Base-by-base conservation (phyloP, 495 filamentous ascomycete species). In the Tuber borchii region DNA sequence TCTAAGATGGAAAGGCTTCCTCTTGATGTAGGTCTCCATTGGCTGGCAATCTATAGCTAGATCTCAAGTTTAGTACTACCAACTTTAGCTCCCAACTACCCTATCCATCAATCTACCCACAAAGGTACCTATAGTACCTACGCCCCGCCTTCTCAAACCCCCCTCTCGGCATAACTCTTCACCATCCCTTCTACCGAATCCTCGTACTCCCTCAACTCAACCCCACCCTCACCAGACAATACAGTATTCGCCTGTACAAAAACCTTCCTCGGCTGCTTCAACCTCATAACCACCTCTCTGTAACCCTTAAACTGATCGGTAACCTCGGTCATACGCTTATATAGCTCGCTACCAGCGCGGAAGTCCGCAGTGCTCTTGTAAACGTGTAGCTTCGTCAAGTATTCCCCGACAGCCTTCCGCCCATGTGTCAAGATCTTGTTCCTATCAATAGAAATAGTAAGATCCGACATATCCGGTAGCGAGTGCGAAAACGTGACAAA, bases 241-340 rank as follows among this genome's bases (percentile, higher is more conserved):
- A 88, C 85, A 12, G 95, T 97, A 85, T 97, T 99, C 46, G 92
- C 93, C 85, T 97, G 93, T 26, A 99, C 94, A 85, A 97, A 98
- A 61, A 97, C 91, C 87, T 97, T 99, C 74, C 95, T 87, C 48
- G 95, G 94, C 79, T 93, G 90, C 87, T 96, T 97, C 85, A 92
- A 93, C 83, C 87, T 87, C 79, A 97, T 84, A 31, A 97, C 95
- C 72, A 92, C 88, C 44, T 91, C 87, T 71, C 95, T 87, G 37
- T 97, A 89, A 81, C 89, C 90, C 73, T 88, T 88, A 85, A 91
- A 97, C 37, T 91, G 90, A 31, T 91, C 86, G 34, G 90, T 88
- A 45, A 97, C 95, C 16, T 86, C 85, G 31, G 94, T 97, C 86
- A 97, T 93, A 70, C 91, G 87, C 71, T 89, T 88, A 83, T 95